phyloP scores from a whole-genome alignment of 768 basidiomycete genomes.

The Tephrocybe sp. region DNA sequence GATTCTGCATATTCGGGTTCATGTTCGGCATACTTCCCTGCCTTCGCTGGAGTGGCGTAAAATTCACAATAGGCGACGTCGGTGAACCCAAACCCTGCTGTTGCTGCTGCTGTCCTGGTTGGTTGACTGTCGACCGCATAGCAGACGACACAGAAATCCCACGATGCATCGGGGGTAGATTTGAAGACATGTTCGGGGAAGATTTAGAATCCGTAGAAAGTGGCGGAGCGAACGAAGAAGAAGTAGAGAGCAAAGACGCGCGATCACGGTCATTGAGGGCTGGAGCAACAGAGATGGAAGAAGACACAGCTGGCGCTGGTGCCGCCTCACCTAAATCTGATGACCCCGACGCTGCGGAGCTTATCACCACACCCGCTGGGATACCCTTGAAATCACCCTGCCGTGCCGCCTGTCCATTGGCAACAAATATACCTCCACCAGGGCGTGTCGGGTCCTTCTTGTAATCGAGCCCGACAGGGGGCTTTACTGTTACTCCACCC shows the following conservation, averaged over 20 bases:
- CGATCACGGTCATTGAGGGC: slow-evolving; percentile 35
- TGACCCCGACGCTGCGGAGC: slow-evolving; percentile 39
- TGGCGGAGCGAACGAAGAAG: slow-evolving; percentile 34
- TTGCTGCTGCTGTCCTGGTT: slow-evolving; percentile 4
- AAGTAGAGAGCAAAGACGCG: slow-evolving; percentile 28
- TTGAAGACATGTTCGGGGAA: slow-evolving; percentile 12
- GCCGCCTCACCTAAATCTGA: slow-evolving; percentile 37
- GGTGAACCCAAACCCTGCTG: slow-evolving; percentile 8
- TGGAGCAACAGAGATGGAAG: slow-evolving; percentile 19
- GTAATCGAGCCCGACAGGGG: slow-evolving; percentile 62
- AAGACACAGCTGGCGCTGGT: slow-evolving; percentile 21
- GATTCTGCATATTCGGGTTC: slow-evolving; percentile 60
- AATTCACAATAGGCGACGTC: slow-evolving; percentile 51
- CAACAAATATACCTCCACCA: slow-evolving; percentile 86
- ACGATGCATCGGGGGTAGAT: slow-evolving; percentile 16
- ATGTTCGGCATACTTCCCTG: slow-evolving; percentile 51
- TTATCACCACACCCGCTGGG: slow-evolving; percentile 54
- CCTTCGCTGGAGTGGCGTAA: slow-evolving; percentile 46
- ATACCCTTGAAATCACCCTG: slow-evolving; percentile 51
- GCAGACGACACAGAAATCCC: slow-evolving; percentile 22
- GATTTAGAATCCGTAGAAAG: slow-evolving; percentile 21
- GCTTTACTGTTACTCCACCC: slow-evolving; percentile 60
- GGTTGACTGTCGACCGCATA: slow-evolving; percentile 25
- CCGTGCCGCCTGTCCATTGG: slow-evolving; percentile 43
- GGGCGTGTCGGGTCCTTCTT: slow-evolving; percentile 77